Base-by-base conservation (phyloP, 345 rosid genomes). In the Aethionema arabicum region DNA sequence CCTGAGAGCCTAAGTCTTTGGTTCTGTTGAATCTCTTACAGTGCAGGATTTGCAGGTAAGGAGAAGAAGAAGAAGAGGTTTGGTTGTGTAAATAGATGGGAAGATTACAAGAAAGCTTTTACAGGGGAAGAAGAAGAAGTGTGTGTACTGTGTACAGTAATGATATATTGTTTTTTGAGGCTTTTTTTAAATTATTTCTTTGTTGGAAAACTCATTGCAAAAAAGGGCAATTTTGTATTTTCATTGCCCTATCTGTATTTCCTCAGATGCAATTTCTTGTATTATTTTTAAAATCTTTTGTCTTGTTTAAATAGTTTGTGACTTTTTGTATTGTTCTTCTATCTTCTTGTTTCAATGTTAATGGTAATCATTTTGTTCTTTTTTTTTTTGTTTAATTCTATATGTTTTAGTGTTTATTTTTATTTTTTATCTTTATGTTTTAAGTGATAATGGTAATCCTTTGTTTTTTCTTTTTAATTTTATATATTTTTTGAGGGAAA, bases 141-240 rank as follows among this genome's bases (percentile, higher is more conserved):
- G 66, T 60, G 56, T 61, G 73, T 69, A 61, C 63, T 69, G 50
- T 69, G 74, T 69, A 63, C 59, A 69, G 74, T 48, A 21, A 69
- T 55, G 59, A 13, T 69, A 61, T 38, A 21, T 21, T 21, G n/a
- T 21, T 21, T 61, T 69, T 61, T 61, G 67, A 55, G 62, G 62
- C 62, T 30, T 45, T 38, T 61, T 54, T 13, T 3, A 32, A 46
- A 35, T 61, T 45, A 15, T 61, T 29, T 59, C 46, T 12, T 57
- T 38, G 56, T 35, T 49, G 56, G 64, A 70, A 61, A 70, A 70
- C 69, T 48, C 69, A 11, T 40, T 70, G 74, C 58, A 62, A 55
- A 63, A 62, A 56, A 59, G 63, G 63, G 33, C 51, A 14, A 8
- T 47, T 48, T 62, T 47, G 74, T 39, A 48, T 56, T 63, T 35